Evolutionary conservation across 2,329 filamentous ascomycete species (phyloP), one percentile per base, ranked within the genome.

Genomic region (Diaporthe sp.): DNA sequence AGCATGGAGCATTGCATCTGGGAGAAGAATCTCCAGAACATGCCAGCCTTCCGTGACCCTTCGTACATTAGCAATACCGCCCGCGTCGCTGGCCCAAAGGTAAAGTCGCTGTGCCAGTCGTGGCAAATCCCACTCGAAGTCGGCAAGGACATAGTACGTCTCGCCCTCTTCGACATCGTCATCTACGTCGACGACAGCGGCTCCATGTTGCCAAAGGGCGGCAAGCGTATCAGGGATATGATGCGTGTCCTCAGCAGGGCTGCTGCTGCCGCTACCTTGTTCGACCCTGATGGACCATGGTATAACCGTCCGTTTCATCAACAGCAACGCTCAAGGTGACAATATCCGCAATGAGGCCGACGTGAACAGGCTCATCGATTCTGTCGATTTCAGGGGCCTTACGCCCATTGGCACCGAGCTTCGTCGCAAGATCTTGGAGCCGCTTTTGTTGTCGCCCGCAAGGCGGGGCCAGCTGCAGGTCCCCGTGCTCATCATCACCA

Each of bases 161-260:
- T 61, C 1, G 58, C 58, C 58, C n/a, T 61, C 12, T 61, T 61
- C 37, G 58, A 61, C 58, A 61, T 61, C 15, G 58, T 61, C 22
- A 61, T 61, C 58, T 61, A 61, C 58, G 58, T 61, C 37, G 58
- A 61, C n/a, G 58, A 61, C 58, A 61, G 58, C 58, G 58, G 58
- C 37, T 61, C 58, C 37, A 61, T 61, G 58, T 37, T 61, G 22
- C 58, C 58, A 13, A 61, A 61, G 58, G 58, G 58, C n/a, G 58
- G 58, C 58, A 61, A 44, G 58, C 58, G 58, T 6, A 37, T 61
- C 58, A 61, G 58, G 37, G 58, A 61, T 19, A 61, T 61, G 58
- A 61, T 42, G 37, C 58, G 58, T 9, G 58, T 61, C 6, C 58
- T 61, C 58, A 61, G 37, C 58, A 25, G 58, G 37, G 58, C 58